A percentile compares a stretch with the other conserved stretches of the same genome.
Conservation (phyloP, 176 grass and related monocot genomes). For the sorghum (Sorghum bicolor) region DNA sequence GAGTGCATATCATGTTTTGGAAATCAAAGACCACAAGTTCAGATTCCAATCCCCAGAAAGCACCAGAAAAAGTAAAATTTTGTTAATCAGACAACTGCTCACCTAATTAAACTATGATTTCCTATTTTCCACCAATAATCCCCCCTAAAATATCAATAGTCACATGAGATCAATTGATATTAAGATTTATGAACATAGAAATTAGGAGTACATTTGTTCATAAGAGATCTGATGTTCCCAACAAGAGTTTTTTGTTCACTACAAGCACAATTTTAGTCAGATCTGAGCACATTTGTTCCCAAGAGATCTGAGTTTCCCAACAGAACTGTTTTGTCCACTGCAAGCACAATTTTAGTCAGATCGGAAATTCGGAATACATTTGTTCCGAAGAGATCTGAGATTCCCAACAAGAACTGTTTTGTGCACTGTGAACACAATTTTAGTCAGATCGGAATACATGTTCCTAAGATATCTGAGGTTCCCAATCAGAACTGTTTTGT, state of each 20-base stretch:
- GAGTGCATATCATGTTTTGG: not conserved
- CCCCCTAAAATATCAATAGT: not conserved
- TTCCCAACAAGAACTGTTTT: not conserved
- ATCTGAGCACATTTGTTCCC: not conserved
- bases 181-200: not conserved
- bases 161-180: not conserved
- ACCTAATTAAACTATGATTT: conserved; percentile 4
- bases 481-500: not conserved
- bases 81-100: not conserved
- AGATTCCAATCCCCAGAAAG: not conserved
- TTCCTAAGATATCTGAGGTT: not conserved
- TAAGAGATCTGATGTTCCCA: not conserved
- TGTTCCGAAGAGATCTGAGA: not conserved
- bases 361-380: not conserved
- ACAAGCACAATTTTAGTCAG: not conserved
- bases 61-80: not conserved
- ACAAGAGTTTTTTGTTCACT: not conserved
- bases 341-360: not conserved
- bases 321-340: not conserved
- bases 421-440: not conserved
- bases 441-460: not conserved
- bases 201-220: not conserved
- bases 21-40: not conserved
- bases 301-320: not conserved
- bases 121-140: not conserved